Evolutionary conservation across 352 stramenopile genomes (phyloP).

Genomic region (Phytophthora palmivora): DNA sequence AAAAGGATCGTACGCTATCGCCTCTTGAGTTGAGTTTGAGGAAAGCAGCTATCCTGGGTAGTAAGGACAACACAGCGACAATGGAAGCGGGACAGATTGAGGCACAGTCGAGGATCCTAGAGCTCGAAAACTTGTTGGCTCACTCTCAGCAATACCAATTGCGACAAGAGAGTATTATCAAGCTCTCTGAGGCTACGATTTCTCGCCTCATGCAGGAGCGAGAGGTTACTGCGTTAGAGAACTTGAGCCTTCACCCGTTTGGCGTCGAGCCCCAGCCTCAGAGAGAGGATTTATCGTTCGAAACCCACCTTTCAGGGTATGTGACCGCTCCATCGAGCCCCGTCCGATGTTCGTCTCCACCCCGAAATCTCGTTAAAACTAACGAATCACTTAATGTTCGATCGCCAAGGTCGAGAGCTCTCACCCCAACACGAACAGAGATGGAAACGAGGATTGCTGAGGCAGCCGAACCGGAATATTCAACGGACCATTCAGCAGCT

Average conservation of each 20-base stretch:
- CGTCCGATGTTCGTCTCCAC: constrained; percentile 5
- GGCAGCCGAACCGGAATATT: constrained; percentile 5
- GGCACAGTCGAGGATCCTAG: constrained; percentile 52
- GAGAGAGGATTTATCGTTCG: constrained; percentile 19
- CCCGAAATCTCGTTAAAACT: neutral
- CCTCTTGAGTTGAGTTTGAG: constrained; percentile 68
- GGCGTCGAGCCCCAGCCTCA: constrained; percentile 10
- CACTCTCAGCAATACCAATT: constrained; percentile 66
- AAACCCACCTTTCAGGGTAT: constrained; percentile 14
- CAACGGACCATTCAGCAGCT: neutral
- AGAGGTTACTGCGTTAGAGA: constrained; percentile 52
- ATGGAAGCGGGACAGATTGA: constrained; percentile 68
- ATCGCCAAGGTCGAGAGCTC: constrained; percentile 16
- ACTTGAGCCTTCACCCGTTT: constrained; percentile 49
- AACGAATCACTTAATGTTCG: constrained; percentile 9
- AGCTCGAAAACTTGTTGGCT: constrained; percentile 63
- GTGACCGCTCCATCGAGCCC: constrained; percentile 12
- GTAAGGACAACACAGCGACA: constrained; percentile 49
- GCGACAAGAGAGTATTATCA: constrained; percentile 70
- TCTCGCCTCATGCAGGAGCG: constrained; percentile 68
- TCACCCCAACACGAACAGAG: constrained; percentile 19
- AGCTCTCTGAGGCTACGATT: constrained; percentile 67
- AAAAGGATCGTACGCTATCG: constrained; percentile 68
- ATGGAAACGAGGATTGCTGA: constrained; percentile 22
- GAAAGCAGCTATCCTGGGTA: constrained; percentile 65